Percentiles rank a stretch among this genome's conserved stretches.
Conservation (phyloP, 2,329 filamentous ascomycete species). For the Arthrobotrys entomopaga region DNA sequence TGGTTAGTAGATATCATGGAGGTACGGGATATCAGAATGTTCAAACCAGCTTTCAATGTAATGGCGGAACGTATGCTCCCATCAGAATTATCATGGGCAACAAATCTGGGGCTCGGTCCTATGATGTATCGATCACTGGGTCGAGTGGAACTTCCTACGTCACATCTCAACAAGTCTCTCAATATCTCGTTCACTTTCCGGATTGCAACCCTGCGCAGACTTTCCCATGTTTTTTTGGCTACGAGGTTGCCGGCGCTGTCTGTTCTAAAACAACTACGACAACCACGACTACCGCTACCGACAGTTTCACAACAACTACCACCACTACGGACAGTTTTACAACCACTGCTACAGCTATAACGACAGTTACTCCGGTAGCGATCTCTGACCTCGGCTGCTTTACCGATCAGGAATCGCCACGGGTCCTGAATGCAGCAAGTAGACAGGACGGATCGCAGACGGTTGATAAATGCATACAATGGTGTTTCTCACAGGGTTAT, state of each 20-base stretch:
- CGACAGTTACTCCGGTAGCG: not conserved
- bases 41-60: not conserved
- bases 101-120: not conserved
- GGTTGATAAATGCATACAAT: not conserved
- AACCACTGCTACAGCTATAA: not conserved
- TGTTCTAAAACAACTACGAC: not conserved
- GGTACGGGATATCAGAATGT: no score
- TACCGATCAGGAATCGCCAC: not conserved
- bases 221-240: constrained; percentile 2
- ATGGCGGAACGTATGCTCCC: not conserved
- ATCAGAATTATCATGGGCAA: constrained; percentile 7
- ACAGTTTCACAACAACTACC: not conserved
- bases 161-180: not conserved
- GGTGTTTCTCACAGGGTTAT: not conserved
- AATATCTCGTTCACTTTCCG: not conserved
- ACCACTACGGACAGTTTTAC: not conserved
- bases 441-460: not conserved
- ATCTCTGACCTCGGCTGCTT: not conserved
- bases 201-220: not conserved
- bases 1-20: not conserved
- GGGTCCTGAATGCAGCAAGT: not conserved
- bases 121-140: not conserved
- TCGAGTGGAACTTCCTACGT: not conserved
- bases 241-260: not conserved
- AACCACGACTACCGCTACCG: not conserved